phyloP scores from a whole-genome alignment of 129 eudicot genomes.

The Escallonia herrerae region DNA sequence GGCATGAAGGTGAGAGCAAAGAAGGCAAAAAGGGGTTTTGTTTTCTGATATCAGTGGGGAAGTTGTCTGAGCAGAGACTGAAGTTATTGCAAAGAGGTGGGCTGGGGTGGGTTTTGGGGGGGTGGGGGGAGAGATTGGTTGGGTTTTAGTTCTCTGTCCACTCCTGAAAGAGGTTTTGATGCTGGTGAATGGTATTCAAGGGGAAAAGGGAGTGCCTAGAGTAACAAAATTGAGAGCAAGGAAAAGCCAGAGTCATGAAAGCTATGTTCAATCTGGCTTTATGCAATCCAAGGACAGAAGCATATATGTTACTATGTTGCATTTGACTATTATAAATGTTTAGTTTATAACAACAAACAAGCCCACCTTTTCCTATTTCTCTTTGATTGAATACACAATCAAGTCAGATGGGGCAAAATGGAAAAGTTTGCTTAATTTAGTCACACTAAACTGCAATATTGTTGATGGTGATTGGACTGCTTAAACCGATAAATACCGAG shows the following conservation, averaged over 20 bases:
- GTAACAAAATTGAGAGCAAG: no score
- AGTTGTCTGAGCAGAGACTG: constrained; percentile 40
- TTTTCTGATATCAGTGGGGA: constrained; percentile 25
- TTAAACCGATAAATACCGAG: constrained; percentile 5
- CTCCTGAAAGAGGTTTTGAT: no score
- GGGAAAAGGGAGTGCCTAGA: no score
- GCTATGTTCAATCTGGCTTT: neutral
- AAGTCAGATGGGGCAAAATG: constrained; percentile 9
- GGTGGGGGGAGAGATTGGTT: no score
- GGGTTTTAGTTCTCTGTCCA: no score
- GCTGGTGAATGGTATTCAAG: no score
- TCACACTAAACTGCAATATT: no score
- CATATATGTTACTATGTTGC: neutral
- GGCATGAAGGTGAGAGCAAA: constrained; percentile 14
- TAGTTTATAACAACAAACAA: neutral
- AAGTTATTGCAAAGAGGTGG: constrained; percentile 51
- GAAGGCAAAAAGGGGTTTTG: constrained; percentile 20
- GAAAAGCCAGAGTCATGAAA: neutral
- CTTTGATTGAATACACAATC: constrained; percentile 18
- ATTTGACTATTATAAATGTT: neutral
- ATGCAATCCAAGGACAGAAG: neutral
- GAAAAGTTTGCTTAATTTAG: no score
- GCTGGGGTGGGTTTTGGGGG: no score
- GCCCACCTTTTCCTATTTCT: constrained; percentile 16
- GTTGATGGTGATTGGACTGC: no score